Evolutionary conservation across 441 rosid species (phyloP), one percentile per base, ranked within the genome.

Genomic region (Theobroma grandiflorum): DNA sequence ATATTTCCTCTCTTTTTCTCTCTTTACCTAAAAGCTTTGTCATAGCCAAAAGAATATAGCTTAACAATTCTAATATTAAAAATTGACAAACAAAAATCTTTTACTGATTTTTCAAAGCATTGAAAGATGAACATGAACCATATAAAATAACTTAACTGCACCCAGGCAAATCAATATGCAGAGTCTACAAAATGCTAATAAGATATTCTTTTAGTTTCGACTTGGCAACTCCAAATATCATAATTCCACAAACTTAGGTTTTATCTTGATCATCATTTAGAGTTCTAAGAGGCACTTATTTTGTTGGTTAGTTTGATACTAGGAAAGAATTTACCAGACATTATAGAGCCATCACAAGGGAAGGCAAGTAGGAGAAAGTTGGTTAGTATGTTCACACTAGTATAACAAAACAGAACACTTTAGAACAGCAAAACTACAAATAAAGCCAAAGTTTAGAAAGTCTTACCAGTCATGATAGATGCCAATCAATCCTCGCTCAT

Each of bases 381-480:
- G 18, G 38, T 10, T 18, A 38, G 69, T 6, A 42, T 66, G 33
- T 35, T 63, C 31, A 66, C 50, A 66, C 10, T 40, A 40, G 50
- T 3, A 8, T 18, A 11, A 40, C 10, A 4, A 68, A 22, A 40
- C 26, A 37, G 31, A 35, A 16, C 6, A 62, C n/a, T 42, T 68
- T 14, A 10, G 33, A 63, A 77, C 50, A 22, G 50, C 53, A 2
- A 1, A 18, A 75, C 20, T 42, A 65, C 20, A 59, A 75, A 75
- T 9, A 74, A 70, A 65, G 49, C 43, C 70, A 80, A 79, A 81
- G 64, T 11, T 82, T 38, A 61, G 76, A 45, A 83, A 74, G 57
- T 8, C 62, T 76, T 77, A 92, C 96, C 96, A 92, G 87, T 92
- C 91, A 26, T 92, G 96, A 79, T 90, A 92, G 78, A 92, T 90